Percentiles rank a stretch among this genome's conserved stretches.
Evolutionary conservation across 495 filamentous ascomycete species (phyloP).

Genomic region (Aspergillus ellipticus): DNA sequence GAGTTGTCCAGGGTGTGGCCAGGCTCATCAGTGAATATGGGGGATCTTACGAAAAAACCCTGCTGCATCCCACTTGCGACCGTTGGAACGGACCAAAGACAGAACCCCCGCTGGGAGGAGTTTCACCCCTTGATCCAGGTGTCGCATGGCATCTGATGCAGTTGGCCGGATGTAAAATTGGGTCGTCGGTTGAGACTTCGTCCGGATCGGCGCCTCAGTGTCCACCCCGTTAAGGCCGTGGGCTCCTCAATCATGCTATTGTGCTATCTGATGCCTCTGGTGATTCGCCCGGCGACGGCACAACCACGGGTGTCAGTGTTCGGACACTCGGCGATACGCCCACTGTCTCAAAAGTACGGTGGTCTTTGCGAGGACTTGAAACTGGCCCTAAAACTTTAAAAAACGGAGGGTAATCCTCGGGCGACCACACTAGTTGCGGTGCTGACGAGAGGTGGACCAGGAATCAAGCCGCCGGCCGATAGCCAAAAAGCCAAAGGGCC

Average conservation of each 20-base stretch:
- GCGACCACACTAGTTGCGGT: background rate
- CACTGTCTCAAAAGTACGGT: background rate
- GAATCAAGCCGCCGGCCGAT: background rate
- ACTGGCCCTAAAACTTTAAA: background rate
- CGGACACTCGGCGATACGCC: constrained; percentile 1
- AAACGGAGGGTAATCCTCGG: background rate
- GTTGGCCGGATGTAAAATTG: background rate
- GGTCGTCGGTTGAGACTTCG: background rate
- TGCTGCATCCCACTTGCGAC: background rate
- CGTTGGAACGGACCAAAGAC: background rate
- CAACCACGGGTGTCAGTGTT: background rate
- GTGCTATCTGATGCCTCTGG: no score
- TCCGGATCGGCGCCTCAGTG: background rate
- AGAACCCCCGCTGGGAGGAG: background rate
- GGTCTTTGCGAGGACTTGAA: background rate
- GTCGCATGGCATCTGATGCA: background rate
- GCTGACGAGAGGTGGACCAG: background rate
- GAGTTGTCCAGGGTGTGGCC: no score
- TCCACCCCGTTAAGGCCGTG: background rate
- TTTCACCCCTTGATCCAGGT: background rate
- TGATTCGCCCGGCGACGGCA: background rate
- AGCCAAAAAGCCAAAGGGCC: background rate
- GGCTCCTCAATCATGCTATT: background rate
- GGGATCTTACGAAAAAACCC: no score
- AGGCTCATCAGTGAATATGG: no score